Conservation (phyloP, 2,329 filamentous ascomycete genomes). For the Fusarium sp. region DNA sequence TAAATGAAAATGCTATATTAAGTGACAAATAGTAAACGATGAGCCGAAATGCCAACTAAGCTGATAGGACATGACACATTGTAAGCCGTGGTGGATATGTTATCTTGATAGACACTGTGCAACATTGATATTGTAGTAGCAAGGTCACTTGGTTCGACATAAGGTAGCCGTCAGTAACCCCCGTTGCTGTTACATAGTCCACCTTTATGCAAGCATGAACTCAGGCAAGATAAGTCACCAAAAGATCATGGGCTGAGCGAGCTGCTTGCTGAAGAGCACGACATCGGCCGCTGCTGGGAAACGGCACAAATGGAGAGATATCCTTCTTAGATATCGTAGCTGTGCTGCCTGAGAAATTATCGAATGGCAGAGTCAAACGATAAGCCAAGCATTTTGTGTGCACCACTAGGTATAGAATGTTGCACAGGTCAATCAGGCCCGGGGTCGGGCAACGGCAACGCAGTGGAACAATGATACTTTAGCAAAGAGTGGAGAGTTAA, state of each 20-base stretch:
- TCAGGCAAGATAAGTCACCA: slow-evolving; percentile 25
- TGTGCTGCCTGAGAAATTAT: neutral
- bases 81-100: neutral
- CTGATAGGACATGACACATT: neutral
- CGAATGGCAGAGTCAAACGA: neutral
- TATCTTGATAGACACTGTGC: slow-evolving; percentile 7
- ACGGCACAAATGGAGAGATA: neutral
- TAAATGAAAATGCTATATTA: slow-evolving; percentile 1
- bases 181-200: neutral
- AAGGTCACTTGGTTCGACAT: too few relatives aligned
- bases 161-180: neutral
- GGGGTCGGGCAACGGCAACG: slow-evolving; percentile 17
- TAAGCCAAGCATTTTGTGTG: slow-evolving; percentile 11
- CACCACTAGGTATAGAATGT: neutral
- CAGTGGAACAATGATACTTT: slow-evolving; percentile 25
- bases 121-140: slow-evolving; percentile 1
- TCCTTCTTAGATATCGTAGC: neutral
- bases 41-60: neutral
- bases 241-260: neutral
- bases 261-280: neutral
- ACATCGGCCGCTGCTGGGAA: neutral
- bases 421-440: slow-evolving; percentile 14
- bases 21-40: neutral
- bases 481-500: slow-evolving; percentile 28
- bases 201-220: slow-evolving; percentile 21